Evolutionary conservation across 2,329 filamentous ascomycete genomes (phyloP), one percentile per base, ranked within the genome.

Genomic region (Venturia nashicola): DNA sequence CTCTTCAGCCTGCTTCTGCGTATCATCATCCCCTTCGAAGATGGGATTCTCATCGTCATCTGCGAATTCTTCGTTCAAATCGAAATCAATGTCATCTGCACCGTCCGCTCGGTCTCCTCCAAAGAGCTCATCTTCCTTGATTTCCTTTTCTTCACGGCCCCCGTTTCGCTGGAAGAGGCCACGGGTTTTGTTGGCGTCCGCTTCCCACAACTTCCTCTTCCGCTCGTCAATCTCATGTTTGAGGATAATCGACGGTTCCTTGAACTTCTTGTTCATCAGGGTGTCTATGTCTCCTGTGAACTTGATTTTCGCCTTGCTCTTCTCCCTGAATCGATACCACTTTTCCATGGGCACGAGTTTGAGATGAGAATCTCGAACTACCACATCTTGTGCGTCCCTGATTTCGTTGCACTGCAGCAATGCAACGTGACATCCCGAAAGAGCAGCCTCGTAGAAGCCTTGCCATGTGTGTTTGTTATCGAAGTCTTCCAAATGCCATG

Each of bases 401-500:
- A 69, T 85, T 1, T 81, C 80, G 11, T 85, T 82, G 44, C 86
- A 83, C 42, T 91, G 87, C 54, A 90, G 82, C 46, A 93, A 83
- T 63, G 95, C 87, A 61, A 91, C 90, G 61, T 90, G 86, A 1
- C 79, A 81, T 70, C 93, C 87, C 0, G 93, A 96, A 44, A 97
- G 82, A 20, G 91, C 90, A 34, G 89, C 88, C 70, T 97, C 89
- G 69, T 97, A 97, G 64, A 87, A 89, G 55, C 92, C 94, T 42
- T 94, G 87, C 91, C 92, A 97, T 2, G 90, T 89, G 70, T 96
- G 93, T 74, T 93, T 96, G 67, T 91, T 91, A 71, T 99, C 93
- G 48, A 92, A 95, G 73, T 99, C 94, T 73, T 99, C 94, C 43
- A 99, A 76, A 73, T 97, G 92, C 94, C 94, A 99, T 6, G 94